These are phyloP conservation scores for Colletotrichum salicis DNA, from an alignment of 2,329 filamentous ascomycete species.

Conservation along the genomic window DNA sequence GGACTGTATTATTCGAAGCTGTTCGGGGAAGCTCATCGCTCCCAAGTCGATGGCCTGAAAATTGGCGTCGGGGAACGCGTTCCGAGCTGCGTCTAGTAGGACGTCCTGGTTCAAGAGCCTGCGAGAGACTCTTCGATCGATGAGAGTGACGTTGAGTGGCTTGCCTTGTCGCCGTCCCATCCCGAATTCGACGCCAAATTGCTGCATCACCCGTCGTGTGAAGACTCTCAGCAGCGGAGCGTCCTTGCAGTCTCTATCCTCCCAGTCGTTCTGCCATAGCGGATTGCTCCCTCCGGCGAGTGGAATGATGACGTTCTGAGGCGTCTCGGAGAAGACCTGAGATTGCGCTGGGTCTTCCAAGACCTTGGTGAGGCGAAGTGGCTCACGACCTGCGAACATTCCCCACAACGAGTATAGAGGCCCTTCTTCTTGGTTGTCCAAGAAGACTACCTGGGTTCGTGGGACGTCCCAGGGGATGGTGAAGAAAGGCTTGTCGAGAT, in stretches of 20 bases:
- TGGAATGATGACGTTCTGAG: conserved; percentile 49
- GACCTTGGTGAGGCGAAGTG: conserved; percentile 43
- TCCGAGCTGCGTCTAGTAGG: too few relatives aligned
- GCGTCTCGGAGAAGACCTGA: conserved; percentile 32
- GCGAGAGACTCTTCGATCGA: conserved; percentile 47
- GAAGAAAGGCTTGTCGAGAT: conserved; percentile 38
- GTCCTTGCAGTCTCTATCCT: conserved; percentile 42
- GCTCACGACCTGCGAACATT: conserved; percentile 45
- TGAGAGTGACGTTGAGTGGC: conserved; percentile 46
- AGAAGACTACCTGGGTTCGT: conserved; percentile 47
- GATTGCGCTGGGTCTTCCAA: neutral
- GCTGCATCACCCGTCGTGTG: neutral
- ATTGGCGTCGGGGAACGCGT: conserved; percentile 40
- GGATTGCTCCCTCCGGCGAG: conserved; percentile 53
- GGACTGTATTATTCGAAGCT: conserved; percentile 46
- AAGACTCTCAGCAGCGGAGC: neutral
- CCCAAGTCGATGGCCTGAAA: conserved; percentile 49
- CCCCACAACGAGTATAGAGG: conserved; percentile 51
- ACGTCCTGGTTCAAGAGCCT: conserved; percentile 42
- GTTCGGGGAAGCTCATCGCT: conserved; percentile 48
- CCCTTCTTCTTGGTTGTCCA: conserved; percentile 47
- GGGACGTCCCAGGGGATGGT: conserved; percentile 32
- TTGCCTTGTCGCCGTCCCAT: neutral
- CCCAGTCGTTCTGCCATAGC: conserved; percentile 54
- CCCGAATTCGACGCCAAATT: neutral